phyloP scores from a whole-genome alignment of 164 flowering plant species.

The Aristolochia californica region DNA sequence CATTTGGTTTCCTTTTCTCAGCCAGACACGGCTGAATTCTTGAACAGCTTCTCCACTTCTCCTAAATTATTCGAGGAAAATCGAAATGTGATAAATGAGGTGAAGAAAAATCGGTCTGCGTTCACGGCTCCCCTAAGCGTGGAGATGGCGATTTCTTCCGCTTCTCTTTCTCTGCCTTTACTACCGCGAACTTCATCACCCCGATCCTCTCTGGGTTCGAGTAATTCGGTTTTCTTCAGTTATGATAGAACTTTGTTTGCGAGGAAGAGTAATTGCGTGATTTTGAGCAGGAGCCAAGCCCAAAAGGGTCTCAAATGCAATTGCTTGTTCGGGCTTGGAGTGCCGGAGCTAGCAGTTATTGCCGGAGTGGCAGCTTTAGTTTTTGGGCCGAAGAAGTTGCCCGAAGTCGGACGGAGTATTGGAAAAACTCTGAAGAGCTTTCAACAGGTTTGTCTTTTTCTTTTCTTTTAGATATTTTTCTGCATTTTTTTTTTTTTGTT shows the following conservation, averaged over 20 bases:
- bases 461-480: background rate
- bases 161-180: conserved; percentile 11
- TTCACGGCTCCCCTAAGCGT: too few relatives aligned
- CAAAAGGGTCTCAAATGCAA: conserved; percentile 38
- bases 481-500: background rate
- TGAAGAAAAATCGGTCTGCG: too few relatives aligned
- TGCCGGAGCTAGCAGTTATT: conserved; percentile 84
- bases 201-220: conserved; percentile 25
- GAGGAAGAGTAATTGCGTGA: conserved; percentile 9
- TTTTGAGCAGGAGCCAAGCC: conserved; percentile 14
- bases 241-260: conserved; percentile 4
- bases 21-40: too few relatives aligned
- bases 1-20: too few relatives aligned
- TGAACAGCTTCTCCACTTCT: too few relatives aligned
- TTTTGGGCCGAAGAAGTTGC: conserved; percentile 85
- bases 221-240: conserved; percentile 26
- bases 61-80: too few relatives aligned
- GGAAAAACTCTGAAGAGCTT: conserved; percentile 93
- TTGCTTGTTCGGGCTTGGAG: conserved; percentile 81
- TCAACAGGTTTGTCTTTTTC: conserved; percentile 52
- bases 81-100: too few relatives aligned
- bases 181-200: conserved; percentile 14
- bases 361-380: conserved; percentile 82
- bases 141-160: conserved; percentile 13
- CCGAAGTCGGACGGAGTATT: conserved; percentile 70